phyloP scores from a whole-genome alignment of 2,329 filamentous ascomycete genomes.

The Albifimbria verrucaria region DNA sequence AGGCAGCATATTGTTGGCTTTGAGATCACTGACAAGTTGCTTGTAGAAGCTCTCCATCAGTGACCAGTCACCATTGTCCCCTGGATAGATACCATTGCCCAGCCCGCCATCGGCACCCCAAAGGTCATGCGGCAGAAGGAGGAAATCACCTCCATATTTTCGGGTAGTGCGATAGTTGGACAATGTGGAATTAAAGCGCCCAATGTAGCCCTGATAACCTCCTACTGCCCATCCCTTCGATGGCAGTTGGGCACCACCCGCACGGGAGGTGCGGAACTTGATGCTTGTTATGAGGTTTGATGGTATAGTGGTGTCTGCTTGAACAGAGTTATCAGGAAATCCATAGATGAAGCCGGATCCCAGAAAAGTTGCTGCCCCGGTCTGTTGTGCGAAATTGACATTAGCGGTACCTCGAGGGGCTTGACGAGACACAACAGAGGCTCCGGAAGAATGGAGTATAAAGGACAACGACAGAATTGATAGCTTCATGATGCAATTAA shows the following conservation, averaged over 20 bases:
- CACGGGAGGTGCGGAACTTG: constrained; percentile 7
- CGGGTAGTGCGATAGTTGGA: constrained; percentile 11
- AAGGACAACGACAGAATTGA: not conserved
- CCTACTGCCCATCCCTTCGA: constrained; percentile 2
- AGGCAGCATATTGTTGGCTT: constrained; percentile 30
- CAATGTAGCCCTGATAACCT: constrained; percentile 5
- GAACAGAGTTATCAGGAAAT: constrained; percentile 7
- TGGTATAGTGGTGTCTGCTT: constrained; percentile 8
- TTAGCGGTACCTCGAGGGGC: not conserved
- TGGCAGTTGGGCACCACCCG: constrained; percentile 10
- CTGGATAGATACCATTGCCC: constrained; percentile 35
- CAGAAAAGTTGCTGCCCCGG: constrained; percentile 1
- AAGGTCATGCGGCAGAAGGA: constrained; percentile 41
- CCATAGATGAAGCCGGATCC: constrained; percentile 12
- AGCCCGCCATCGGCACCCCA: constrained; percentile 46
- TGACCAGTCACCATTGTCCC: constrained; percentile 47
- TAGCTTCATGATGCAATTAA: not conserved
- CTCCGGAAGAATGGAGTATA: not conserved
- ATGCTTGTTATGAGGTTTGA: constrained; percentile 4
- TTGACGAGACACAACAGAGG: not conserved
- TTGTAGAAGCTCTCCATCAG: constrained; percentile 39
- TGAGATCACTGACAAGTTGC: constrained; percentile 33
- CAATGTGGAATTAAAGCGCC: constrained; percentile 8
- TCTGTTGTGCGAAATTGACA: constrained; percentile 1
- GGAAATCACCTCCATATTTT: constrained; percentile 38